phyloP scores from a whole-genome alignment of 2,329 filamentous ascomycete genomes.

The Rutstroemia sydowiana region DNA sequence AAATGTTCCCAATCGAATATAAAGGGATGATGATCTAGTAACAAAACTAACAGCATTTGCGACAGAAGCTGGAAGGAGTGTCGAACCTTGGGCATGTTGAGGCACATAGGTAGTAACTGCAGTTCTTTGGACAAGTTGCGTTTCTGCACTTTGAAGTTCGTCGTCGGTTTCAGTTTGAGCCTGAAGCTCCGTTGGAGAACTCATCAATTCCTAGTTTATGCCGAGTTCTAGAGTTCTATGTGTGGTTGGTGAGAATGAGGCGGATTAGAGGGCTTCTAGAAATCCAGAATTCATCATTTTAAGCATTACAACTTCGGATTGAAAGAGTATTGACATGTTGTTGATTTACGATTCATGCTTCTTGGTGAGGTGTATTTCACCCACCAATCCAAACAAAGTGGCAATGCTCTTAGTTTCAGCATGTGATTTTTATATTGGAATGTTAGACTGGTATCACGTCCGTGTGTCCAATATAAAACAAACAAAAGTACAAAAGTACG shows the following conservation, averaged over 20 bases:
- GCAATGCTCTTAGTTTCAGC: background rate
- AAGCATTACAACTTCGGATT: background rate
- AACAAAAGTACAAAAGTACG: too few species aligned
- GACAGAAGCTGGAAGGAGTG: slow-evolving; percentile 49
- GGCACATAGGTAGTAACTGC: background rate
- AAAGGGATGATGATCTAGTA: slow-evolving; percentile 50
- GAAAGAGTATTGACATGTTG: background rate
- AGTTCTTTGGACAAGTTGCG: background rate
- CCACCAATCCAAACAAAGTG: background rate
- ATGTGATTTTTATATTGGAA: background rate
- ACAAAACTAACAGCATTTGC: slow-evolving; percentile 54
- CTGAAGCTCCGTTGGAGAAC: background rate
- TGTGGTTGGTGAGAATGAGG: background rate
- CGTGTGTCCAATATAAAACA: too few species aligned
- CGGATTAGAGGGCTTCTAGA: background rate
- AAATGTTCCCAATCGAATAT: slow-evolving; percentile 32
- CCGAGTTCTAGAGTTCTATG: background rate
- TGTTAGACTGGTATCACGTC: background rate
- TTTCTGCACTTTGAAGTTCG: background rate
- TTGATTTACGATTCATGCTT: background rate
- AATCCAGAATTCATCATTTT: background rate
- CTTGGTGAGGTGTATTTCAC: background rate
- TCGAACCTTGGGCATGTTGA: slow-evolving; percentile 26
- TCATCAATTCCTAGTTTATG: background rate
- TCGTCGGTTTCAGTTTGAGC: background rate